Percentiles rank a stretch among this genome's conserved stretches.
These are phyloP conservation scores for Heritiera littoralis DNA, from an alignment of 345 rosid genomes.

Conservation along the genomic window DNA sequence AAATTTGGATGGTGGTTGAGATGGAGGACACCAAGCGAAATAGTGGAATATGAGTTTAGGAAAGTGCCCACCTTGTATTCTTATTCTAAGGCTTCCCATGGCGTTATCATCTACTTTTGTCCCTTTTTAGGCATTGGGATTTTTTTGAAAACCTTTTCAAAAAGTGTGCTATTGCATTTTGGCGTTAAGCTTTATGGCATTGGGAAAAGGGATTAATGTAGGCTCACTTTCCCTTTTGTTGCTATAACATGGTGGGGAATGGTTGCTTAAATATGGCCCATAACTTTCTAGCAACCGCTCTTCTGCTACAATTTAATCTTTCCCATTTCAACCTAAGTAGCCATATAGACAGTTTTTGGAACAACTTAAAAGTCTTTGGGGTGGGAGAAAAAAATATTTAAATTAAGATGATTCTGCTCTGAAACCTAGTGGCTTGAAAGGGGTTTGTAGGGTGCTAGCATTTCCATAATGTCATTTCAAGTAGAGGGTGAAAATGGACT, in stretches of 20 bases:
- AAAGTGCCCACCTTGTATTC: constrained; percentile 12
- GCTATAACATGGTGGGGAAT: background rate
- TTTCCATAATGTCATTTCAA: background rate
- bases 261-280: background rate
- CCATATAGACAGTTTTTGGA: too few species aligned
- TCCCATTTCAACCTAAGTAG: background rate
- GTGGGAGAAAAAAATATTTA: too few species aligned
- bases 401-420: too few species aligned
- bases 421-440: too few species aligned
- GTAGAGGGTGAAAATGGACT: background rate
- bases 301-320: background rate
- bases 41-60: constrained; percentile 19
- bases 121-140: background rate
- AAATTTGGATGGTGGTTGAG: constrained; percentile 46
- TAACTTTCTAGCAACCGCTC: background rate
- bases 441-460: background rate
- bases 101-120: background rate
- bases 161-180: background rate
- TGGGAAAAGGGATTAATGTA: background rate
- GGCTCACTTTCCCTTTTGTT: background rate
- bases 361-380: too few species aligned
- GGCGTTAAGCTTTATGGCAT: too few species aligned
- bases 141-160: background rate
- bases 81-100: background rate
- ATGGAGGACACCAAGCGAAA: constrained; percentile 26